Evolutionary conservation across 2,329 filamentous ascomycete species (phyloP).

Genomic region (Cercospora sp.): DNA sequence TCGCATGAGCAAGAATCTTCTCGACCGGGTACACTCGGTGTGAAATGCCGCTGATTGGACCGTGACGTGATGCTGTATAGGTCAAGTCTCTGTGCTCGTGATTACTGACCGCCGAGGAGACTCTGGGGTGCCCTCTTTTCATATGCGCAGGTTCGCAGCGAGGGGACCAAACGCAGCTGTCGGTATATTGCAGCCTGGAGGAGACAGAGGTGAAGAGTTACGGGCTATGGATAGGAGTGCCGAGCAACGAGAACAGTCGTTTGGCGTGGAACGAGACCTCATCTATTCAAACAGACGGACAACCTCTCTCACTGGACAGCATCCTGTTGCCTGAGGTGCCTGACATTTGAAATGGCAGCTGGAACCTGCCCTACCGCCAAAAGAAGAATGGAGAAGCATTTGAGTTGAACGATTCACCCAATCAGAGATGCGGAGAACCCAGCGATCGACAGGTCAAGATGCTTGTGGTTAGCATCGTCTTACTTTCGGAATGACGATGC

Average conservation of each 20-base stretch:
- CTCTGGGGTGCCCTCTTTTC: not conserved
- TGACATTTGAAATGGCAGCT: not conserved
- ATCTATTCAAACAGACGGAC: not conserved
- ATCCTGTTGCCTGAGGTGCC: slow-evolving; percentile 12
- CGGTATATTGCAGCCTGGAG: not conserved
- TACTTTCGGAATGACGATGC: slow-evolving; percentile 12
- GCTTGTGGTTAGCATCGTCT: slow-evolving; percentile 8
- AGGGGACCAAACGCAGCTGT: not conserved
- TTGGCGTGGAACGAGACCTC: not conserved
- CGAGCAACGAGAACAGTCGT: not conserved
- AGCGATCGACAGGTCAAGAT: slow-evolving; percentile 8
- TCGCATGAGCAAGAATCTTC: not conserved
- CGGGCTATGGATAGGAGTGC: not conserved
- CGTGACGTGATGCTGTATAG: not conserved
- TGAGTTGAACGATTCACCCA: slow-evolving; percentile 12
- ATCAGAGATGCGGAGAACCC: not conserved
- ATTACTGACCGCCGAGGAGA: not conserved
- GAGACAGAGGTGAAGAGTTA: not conserved
- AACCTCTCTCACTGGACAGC: slow-evolving; percentile 3
- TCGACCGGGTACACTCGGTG: not conserved
- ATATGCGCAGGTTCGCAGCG: not conserved
- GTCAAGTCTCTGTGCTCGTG: not conserved
- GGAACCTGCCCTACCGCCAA: not conserved
- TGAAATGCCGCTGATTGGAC: not conserved
- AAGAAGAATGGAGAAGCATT: slow-evolving; percentile 12